A percentile compares a stretch with the other conserved stretches of the same genome.
These are phyloP conservation scores for Tubosaeta sp. DNA, from an alignment of 768 basidiomycete genomes.

Conservation along the genomic window DNA sequence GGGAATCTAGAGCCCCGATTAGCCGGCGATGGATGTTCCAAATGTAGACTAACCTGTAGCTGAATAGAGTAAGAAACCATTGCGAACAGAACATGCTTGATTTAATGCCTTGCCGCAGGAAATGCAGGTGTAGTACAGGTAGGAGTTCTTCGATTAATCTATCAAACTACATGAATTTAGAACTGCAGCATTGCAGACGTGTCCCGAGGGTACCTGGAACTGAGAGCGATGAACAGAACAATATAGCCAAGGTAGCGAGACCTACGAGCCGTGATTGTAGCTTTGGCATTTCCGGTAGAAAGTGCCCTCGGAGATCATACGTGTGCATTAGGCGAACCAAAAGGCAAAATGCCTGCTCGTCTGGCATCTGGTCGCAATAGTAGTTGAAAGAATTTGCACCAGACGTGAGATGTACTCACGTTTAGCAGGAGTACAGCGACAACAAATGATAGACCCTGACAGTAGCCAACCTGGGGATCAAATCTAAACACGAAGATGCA, in stretches of 20 bases:
- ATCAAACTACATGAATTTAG: slow-evolving; percentile 65
- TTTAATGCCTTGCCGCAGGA: slow-evolving; percentile 90
- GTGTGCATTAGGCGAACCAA: slow-evolving; percentile 94
- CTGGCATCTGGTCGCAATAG: slow-evolving; percentile 78
- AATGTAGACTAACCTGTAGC: slow-evolving; percentile 64
- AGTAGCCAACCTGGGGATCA: slow-evolving; percentile 93
- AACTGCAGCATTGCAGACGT: slow-evolving; percentile 2
- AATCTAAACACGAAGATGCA: slow-evolving; percentile 45
- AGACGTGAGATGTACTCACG: slow-evolving; percentile 45
- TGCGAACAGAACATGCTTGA: slow-evolving; percentile 99
- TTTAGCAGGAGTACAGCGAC: slow-evolving; percentile 91
- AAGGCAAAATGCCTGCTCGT: slow-evolving; percentile 97
- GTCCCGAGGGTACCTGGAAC: slow-evolving; percentile 52
- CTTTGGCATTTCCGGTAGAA: slow-evolving; percentile 99
- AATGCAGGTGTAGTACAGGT: slow-evolving; percentile 90
- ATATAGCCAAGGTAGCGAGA: background rate
- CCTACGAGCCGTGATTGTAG: slow-evolving; percentile 85
- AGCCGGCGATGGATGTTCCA: background rate
- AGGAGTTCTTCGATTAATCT: slow-evolving; percentile 88
- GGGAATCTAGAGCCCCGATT: slow-evolving; percentile 64
- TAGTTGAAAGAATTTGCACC: background rate
- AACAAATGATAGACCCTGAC: slow-evolving; percentile 95
- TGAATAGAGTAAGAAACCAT: slow-evolving; percentile 98
- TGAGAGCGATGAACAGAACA: slow-evolving; percentile 20
- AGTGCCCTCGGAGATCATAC: slow-evolving; percentile 94